Base-by-base conservation (phyloP, 2,329 filamentous ascomycete genomes). In the Claviceps spartinae region DNA sequence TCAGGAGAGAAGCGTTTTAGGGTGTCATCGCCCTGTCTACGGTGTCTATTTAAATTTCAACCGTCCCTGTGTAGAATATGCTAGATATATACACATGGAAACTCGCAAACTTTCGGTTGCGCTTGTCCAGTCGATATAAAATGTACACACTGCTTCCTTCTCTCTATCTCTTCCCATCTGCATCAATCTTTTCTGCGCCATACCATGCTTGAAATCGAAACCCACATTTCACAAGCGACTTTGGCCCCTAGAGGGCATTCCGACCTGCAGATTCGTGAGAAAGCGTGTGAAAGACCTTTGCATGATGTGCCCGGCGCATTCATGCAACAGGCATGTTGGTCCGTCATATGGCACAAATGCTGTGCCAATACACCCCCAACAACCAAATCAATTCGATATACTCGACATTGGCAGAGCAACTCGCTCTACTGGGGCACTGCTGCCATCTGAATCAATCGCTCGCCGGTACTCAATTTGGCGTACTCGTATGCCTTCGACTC, bases 401-500 rank as follows among this genome's bases (percentile, higher is more conserved):
- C 38, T 20, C n/a, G 30, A 36, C 20, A 40, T 51, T 16, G 44
- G 13, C 46, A 51, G 18, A 52, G 46, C 2, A 2, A 11, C 18
- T 11, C n/a, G 18, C 46, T 54, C 50, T 64, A 65, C 53, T 65
- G 58, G 45, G 60, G 52, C 40, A 65, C 60, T 41, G 63, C 63
- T 50, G 68, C 64, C 54, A 78, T 62, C 61, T 79, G 74, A 60
- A 83, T 66, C 48, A 84, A 65, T 34, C 74, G 72, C 63, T 83
- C 76, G 40, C 81, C 81, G 38, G 75, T 79, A 54, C 72, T 72
- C 45, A 82, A 64, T 62, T 83, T 83, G 55, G 81, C 79, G 59
- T 79, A 81, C 55, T 80, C 77, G 61, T 82, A 83, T 2, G 79
- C 81, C 68, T 81, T 83, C 43, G 79, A 83, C 56, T 86, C 85